Conservation (phyloP, 768 basidiomycete species). For the Fibroporia radiculosa region DNA sequence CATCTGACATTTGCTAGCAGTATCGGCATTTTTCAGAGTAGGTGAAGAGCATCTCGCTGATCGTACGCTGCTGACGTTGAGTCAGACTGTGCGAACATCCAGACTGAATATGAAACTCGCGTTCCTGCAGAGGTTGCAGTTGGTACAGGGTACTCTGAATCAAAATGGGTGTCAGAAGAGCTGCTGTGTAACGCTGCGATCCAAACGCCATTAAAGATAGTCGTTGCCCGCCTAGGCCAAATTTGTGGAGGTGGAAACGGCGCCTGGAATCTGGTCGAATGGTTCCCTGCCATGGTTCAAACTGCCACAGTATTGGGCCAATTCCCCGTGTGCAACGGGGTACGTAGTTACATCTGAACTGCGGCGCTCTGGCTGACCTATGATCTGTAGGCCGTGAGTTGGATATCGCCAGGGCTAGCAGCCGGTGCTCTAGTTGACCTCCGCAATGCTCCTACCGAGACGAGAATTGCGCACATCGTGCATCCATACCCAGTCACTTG, state of each 20-base stretch:
- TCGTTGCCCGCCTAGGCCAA: constrained; percentile 39
- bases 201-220: constrained; percentile 28
- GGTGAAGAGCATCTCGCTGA: neutral
- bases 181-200: constrained; percentile 25
- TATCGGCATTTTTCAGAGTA: constrained; percentile 5
- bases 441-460: constrained; percentile 10
- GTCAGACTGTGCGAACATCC: too few relatives aligned
- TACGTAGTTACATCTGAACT: constrained; percentile 14
- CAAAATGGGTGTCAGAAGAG: constrained; percentile 37
- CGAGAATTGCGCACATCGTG: constrained; percentile 27
- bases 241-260: constrained; percentile 34
- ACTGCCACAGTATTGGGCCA: constrained; percentile 13
- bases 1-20: constrained; percentile 20
- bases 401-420: constrained; percentile 35
- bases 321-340: constrained; percentile 26
- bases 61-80: too few relatives aligned
- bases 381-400: constrained; percentile 27
- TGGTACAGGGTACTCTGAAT: constrained; percentile 38
- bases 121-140: constrained; percentile 26
- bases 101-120: too few relatives aligned
- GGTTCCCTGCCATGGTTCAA: constrained; percentile 34
- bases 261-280: constrained; percentile 37
- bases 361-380: neutral
- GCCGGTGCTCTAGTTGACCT: constrained; percentile 25
- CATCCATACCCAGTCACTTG: constrained; percentile 31